Evolutionary conservation across 805 yeast species (phyloP), one percentile per base, ranked within the genome.

Genomic region (Candida krabiensis): DNA sequence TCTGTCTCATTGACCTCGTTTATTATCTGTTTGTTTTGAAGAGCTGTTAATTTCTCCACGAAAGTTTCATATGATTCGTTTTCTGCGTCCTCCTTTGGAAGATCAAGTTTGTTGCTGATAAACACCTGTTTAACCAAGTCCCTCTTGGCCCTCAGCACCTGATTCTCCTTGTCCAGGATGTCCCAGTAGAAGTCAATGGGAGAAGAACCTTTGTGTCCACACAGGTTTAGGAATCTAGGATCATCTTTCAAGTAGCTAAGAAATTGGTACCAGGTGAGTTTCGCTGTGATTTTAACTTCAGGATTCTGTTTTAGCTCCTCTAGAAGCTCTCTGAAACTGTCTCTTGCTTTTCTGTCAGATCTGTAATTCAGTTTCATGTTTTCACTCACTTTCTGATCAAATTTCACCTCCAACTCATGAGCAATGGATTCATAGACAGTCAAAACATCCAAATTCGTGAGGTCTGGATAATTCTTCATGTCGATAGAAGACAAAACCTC

Each of bases 171-270:
- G 48, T 83, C 89, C 3, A 83, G 70, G 0, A 74, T 52, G 56
- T 89, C 96, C 76, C 86, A 75, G 56, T 83, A 88, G 28, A 86
- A 60, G 46, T 88, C 95, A 28, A 81, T 53, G 1, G 96, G 83
- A 1, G 80, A 72, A 0, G 96, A 87, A 0, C 96, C 96, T 30
- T 75, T 69, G 37, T 89, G 71, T 0, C 95, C 96, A 40, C 88
- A 69, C 25, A 88, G 46, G 16, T 71, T 77, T 12, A 75, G 51
- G 53, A 83, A 88, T 12, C 77, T 63, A 31, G 66, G 67, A 43
- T 82, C 83, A 22, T 75, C 72, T 41, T 76, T 76, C 1, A 87
- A 50, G 4, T 53, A 42, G 0, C 71, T 64, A 28, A 75, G 69
- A 2, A 86, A 52, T 17, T 81, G 82, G 33, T 59, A 62, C 81